Evolutionary conservation across 2,329 filamentous ascomycete species (phyloP), one percentile per base, ranked within the genome.

Genomic region (Mollisia scopiformis): DNA sequence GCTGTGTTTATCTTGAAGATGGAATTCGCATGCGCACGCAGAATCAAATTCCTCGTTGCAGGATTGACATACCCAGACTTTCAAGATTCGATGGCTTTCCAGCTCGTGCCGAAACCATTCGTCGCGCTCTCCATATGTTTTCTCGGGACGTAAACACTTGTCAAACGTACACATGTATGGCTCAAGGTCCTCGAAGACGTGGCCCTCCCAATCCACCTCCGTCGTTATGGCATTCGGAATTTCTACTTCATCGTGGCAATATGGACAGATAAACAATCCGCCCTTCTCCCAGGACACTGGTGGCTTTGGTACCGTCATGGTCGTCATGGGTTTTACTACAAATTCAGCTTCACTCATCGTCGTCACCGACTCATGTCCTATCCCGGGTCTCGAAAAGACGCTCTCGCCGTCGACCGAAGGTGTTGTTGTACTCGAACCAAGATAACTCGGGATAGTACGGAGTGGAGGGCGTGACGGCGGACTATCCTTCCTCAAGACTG

Each of bases 81-180:
- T 58, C 14, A 50, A 41, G 23, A 65, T 54, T 8, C 67, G 62
- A 43, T 69, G 67, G 46, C 47, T 63, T 25, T 68, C 62, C 21
- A 67, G 43, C 35, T 69, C 67, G 43, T 69, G 67, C 31, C 64
- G 66, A 41, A 68, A 66, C 67, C 67, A 69, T 23, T 66, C 62
- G 33, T 64, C 50, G 31, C 55, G 58, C 46, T 55, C 46, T 2
- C 59, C 64, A 35, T 63, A 69, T 10, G 62, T 55, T 39, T 59
- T 65, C 21, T 66, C 50, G 19, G 58, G 57, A 11, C 57, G 57
- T 30, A 49, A 53, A 51, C 67, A 69, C 5, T 55, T 46, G 23
- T 64, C 66, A 52, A 68, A 69, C 1, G 67, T 69, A 30, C 67
- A 69, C 14, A 64, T 63, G 55, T 69, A 69, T 2, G 67, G 66